Base-by-base conservation (phyloP, 2,329 filamentous ascomycete species). In the Venturiaceae sp. region DNA sequence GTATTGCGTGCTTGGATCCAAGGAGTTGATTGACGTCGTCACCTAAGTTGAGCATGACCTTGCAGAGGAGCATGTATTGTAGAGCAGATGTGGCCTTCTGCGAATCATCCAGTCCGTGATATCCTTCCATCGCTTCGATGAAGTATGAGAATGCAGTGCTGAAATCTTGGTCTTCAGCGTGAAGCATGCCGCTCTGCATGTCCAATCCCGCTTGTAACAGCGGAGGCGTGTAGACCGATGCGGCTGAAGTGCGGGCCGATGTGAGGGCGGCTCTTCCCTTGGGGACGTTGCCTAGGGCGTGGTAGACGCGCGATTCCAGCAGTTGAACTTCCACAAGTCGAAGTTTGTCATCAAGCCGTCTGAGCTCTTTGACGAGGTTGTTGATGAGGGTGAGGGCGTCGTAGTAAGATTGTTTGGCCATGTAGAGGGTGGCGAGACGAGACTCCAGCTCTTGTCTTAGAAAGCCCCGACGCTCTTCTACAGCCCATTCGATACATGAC, bases 41-140 rank as follows among this genome's bases (percentile, higher is more conserved):
- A 64, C 85, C 90, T 41, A 95, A 81, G 76, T 99, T 99, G 66
- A 99, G 82, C 95, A 99, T 99, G 74, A 99, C 94, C 80, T 99
- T 99, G 85, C 94, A 97, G 36, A 99, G 85, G 58, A 99, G 83
- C 94, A 99, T 99, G 80, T 99, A 99, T 79, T 99, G 94, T 64
- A 99, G 80, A 11, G 94, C 91, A 13, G 92, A 90, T n/a, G 92
- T 95, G n/a, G 95, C 94, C 75, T 92, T 91, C 63, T 81, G 77
- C 39, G 85, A 78, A 71, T 96, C 91, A 65, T 99, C 94, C 72
- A 95, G 91, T 52, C 87, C 86, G 75, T 94, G 90, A 75, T 97
- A 99, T 61, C 94, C 94, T 71, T 99, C 94, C 63, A 99, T 84
- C 2, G 95, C 94, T 77, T 99, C 94, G 74, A 99, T 97, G 75